A percentile compares a stretch with the other conserved stretches of the same genome.
These are phyloP conservation scores for Thamnidium elegans DNA, from an alignment of 192 early-diverging fungal genomes.

Conservation along the genomic window DNA sequence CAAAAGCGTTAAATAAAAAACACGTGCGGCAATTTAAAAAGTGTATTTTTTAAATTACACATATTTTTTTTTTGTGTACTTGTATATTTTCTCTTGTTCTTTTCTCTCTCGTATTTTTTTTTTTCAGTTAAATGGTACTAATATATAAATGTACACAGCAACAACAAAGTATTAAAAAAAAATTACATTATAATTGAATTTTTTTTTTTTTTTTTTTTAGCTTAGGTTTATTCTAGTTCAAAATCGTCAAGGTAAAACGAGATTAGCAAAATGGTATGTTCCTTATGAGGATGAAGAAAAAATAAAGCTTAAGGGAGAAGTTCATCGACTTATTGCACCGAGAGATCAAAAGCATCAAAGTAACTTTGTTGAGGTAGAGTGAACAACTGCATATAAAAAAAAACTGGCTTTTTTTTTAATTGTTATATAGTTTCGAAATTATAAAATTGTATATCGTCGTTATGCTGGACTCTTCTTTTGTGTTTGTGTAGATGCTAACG, in stretches of 20 bases:
- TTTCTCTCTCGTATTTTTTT: too few species aligned
- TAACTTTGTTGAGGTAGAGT: slow-evolving; percentile 91
- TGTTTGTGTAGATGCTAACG: slow-evolving; percentile 97
- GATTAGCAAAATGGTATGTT: slow-evolving; percentile 97
- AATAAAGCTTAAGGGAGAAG: slow-evolving; percentile 88
- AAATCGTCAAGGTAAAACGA: slow-evolving; percentile 97
- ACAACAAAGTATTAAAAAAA: too few species aligned
- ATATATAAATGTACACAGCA: too few species aligned
- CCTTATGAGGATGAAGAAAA: slow-evolving; percentile 94
- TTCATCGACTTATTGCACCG: slow-evolving; percentile 93
- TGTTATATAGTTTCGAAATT: slow-evolving; percentile 80
- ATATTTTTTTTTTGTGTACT: too few species aligned
- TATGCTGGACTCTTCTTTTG: slow-evolving; percentile 99
- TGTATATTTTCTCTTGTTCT: too few species aligned
- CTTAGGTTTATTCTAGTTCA: slow-evolving; percentile 97
- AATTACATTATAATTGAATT: too few species aligned
- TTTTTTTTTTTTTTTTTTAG: slow-evolving; percentile 27
- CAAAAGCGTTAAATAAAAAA: slow-evolving; percentile 16
- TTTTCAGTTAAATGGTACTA: too few species aligned
- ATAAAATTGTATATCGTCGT: slow-evolving; percentile 96
- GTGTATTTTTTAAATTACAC: too few species aligned
- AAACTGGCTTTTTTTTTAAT: neutral
- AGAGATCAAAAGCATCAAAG: slow-evolving; percentile 96
- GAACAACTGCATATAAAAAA: neutral
- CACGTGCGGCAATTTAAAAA: too few species aligned